Percentiles rank a stretch among this genome's conserved stretches.
Evolutionary conservation across 441 rosid genomes (phyloP).

Genomic region (Erodium chrysanthum): DNA sequence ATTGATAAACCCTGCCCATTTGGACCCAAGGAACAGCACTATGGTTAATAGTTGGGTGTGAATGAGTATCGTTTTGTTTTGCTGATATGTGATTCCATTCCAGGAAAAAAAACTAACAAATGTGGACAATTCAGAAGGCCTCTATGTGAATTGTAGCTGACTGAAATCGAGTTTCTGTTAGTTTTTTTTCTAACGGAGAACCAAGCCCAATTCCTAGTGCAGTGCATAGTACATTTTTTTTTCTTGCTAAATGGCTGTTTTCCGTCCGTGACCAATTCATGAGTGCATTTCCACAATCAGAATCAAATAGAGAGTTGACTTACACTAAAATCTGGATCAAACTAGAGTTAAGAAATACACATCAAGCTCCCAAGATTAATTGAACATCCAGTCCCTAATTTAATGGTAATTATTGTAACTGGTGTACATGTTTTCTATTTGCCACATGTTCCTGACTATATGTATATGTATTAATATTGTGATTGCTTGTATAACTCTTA

Average conservation of each 20-base stretch:
- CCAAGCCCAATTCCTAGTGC: no score
- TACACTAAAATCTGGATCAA: neutral
- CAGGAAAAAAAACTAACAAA: no score
- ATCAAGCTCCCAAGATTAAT: neutral
- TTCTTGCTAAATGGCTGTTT: no score
- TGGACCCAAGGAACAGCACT: no score
- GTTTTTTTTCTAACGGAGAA: no score
- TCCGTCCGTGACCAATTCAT: no score
- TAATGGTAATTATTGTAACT: neutral
- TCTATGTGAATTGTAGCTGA: no score
- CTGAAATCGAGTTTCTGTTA: no score
- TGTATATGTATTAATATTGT: constrained; percentile 15
- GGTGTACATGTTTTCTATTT: neutral
- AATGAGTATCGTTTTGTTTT: neutral
- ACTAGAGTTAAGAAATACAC: neutral
- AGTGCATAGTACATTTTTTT: no score
- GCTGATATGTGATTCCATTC: neutral
- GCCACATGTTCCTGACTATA: constrained; percentile 8
- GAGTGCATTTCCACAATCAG: no score
- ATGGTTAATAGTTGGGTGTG: neutral
- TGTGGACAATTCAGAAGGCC: no score
- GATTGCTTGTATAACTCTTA: constrained; percentile 18
- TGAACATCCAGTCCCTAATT: neutral
- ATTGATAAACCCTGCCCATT: neutral
- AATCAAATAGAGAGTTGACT: neutral